Base-by-base conservation (phyloP, 176 grass and related monocot genomes). In the Ampelocalamus luodianensis region DNA sequence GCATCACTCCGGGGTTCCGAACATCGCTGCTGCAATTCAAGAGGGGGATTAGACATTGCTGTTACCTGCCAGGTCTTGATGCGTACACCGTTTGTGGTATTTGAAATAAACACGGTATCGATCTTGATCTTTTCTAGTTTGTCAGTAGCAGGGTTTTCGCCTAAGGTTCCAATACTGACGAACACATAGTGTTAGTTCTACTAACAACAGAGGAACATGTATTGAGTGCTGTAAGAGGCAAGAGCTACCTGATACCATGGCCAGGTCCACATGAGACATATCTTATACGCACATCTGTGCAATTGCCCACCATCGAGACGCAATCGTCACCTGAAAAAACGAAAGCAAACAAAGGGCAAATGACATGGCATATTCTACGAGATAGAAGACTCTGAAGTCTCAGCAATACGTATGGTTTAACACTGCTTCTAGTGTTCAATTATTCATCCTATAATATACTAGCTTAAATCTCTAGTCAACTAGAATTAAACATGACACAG, bases 21-120 rank as follows among this genome's bases (percentile, higher is more conserved):
- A 23, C 39, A 39, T 17, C 44, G 5, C 1, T 27, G 37, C 26
- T 81, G 22, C 10, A 1, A n/a, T 81, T 80, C 81, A 77, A 46
- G 44, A 38, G 37, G 42, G 68, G 11, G 20, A 39, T 44, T 1
- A 70, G 34, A 69, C 14, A 63, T 16, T 51, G 8, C 3, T 39
- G 34, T 6, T 90, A 94, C 93, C 95, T 90, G 83, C 72, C 77
- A 87, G 72, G 95, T 97, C 76, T 91, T 88, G 78, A 97, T 68
- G 37, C 90, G 88, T 5, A 88, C 85, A 8, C 93, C 91, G 24
- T 94, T 91, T 65, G 84, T 50, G 17, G 91, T 78, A 43, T 97
- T 89, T 38, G 79, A 88, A 53, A 97, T 93, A 51, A 91, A 72
- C 51, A 92, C 65, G 48, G 86, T 65, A 58, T 91, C 91, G 29